These are phyloP conservation scores for Mycena metata DNA, from an alignment of 768 basidiomycete species.

Conservation along the genomic window DNA sequence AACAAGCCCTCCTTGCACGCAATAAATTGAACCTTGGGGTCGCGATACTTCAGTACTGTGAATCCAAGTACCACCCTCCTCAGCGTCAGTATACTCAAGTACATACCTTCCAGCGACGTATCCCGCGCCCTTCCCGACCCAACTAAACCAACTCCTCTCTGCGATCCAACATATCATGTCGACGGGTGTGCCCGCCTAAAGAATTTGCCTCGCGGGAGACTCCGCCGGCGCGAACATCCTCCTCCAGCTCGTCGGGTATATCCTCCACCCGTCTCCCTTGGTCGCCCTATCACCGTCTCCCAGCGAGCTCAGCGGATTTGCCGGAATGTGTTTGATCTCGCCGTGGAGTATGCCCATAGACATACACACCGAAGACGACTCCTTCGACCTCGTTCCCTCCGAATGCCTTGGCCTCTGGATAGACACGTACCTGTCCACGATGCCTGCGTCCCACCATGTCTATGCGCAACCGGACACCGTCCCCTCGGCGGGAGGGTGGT, in stretches of 20 bases:
- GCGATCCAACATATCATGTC: slow-evolving; percentile 36
- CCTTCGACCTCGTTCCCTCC: slow-evolving; percentile 7
- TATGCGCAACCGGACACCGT: neutral
- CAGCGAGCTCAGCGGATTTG: slow-evolving; percentile 1
- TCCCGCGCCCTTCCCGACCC: slow-evolving; percentile 35
- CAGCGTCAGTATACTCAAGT: neutral
- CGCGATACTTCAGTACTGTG: slow-evolving; percentile 21
- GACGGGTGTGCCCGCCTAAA: slow-evolving; percentile 26
- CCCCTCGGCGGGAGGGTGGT: neutral
- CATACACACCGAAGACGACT: neutral
- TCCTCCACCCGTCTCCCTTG: slow-evolving; percentile 40
- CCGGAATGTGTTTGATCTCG: slow-evolving; percentile 24
- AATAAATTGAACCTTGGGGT: slow-evolving; percentile 11
- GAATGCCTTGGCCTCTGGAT: neutral
- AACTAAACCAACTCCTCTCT: slow-evolving; percentile 31
- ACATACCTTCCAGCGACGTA: neutral
- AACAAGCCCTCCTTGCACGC: no score
- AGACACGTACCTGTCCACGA: slow-evolving; percentile 3
- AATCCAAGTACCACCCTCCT: neutral
- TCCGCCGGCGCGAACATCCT: slow-evolving; percentile 40
- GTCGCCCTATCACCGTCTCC: neutral
- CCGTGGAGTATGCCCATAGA: slow-evolving; percentile 19
- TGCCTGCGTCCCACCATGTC: neutral
- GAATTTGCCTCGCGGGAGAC: slow-evolving; percentile 39
- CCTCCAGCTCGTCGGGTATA: slow-evolving; percentile 33